Conservation (phyloP, 2,329 filamentous ascomycete species). For the Diaporthe amygdali region DNA sequence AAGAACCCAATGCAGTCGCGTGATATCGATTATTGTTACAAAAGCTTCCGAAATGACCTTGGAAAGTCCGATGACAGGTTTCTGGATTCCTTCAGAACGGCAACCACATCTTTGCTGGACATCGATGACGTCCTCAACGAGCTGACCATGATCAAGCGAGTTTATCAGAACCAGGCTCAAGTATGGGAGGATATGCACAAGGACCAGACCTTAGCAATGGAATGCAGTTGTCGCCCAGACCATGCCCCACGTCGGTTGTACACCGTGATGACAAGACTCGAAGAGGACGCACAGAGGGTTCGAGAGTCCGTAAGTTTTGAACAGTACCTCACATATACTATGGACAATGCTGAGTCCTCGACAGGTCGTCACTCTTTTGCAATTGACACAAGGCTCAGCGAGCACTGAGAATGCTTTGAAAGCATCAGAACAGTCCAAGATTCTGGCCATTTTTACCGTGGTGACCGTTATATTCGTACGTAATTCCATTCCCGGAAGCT, state of each 20-base stretch:
- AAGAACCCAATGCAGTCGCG: not conserved
- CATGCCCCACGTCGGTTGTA: not conserved
- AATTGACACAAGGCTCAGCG: not conserved
- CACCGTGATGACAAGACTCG: not conserved
- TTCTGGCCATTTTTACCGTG: not conserved
- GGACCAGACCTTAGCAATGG: not conserved
- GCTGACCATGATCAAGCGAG: not conserved
- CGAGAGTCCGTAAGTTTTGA: not conserved
- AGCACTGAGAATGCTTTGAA: not conserved
- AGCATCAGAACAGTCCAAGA: slow-evolving; percentile 3
- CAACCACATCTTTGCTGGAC: not conserved
- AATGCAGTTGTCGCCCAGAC: not conserved
- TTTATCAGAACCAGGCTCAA: not conserved
- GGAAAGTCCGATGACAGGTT: not conserved
- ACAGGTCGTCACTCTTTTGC: not conserved
- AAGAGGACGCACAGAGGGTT: not conserved
- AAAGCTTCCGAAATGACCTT: not conserved
- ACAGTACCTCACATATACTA: too few species aligned
- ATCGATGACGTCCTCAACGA: not conserved
- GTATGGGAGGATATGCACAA: not conserved
- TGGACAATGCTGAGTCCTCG: not conserved
- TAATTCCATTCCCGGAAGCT: not conserved
- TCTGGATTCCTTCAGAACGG: not conserved
- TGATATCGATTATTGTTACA: not conserved
- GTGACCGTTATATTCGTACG: not conserved